Base-by-base conservation (phyloP, 2,329 filamentous ascomycete genomes). In the Monilinia fructigena region DNA sequence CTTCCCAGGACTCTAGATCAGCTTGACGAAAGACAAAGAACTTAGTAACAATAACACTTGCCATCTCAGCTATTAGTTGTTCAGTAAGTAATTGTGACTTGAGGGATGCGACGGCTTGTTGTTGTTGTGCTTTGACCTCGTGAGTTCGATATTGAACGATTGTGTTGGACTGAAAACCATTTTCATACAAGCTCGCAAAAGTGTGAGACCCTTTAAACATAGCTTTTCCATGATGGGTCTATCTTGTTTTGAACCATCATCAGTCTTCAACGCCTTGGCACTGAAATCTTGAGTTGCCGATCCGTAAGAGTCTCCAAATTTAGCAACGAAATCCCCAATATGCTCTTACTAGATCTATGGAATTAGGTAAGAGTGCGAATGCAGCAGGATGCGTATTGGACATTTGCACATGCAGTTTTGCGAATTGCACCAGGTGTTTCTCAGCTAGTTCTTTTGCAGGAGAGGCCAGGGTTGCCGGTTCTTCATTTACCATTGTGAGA, bases 361-460 rank as follows among this genome's bases (percentile, higher is more conserved):
- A 93, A 73, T 91, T 89, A 2, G 93, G 92, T 8, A 99, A 83
- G 16, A 92, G 82, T 0, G 89, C 88, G 77, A 97, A 98, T 65
- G 92, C 91, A 4, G 90, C 88, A 1, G 93, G 88, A 76, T 97
- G 93, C 6, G 82, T 80, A 60, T 86, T 86, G 1, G 92, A 87
- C 89, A 98, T 94, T 66, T 92, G 89, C 50, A 96, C 83, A 76
- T 98, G 95, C 3, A 99, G 81, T 78, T 98, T 99, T 4, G 93
- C 89, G 60, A 98, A 89, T 75, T 98, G 93, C 53, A 97, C 79
- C 2, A 97, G 81, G 75, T 97, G 93, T 75, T 93, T 96, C 70
- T 91, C 90, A n/a, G 96, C 80, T 31, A 89, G 75, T 47, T 83
- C 84, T 67, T 85, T 84, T 31, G 87, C 83, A 4, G 79, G 77